Conservation (phyloP, 2,329 filamentous ascomycete genomes). For the Madurella mycetomatis region DNA sequence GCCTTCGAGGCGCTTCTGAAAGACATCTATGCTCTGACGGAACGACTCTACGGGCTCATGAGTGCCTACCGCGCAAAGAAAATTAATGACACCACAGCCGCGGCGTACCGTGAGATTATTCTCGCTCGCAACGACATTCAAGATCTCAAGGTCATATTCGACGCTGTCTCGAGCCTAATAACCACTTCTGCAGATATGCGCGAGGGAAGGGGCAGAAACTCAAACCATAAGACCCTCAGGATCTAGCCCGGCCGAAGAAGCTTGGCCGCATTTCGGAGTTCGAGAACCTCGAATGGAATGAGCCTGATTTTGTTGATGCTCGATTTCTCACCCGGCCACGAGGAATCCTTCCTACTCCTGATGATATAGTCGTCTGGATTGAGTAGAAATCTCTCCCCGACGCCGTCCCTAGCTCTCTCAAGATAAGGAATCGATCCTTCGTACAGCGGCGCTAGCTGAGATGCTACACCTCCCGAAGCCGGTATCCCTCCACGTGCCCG, state of each 20-base stretch:
- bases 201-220: slow-evolving; percentile 7
- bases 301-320: slow-evolving; percentile 8
- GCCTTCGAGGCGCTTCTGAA: slow-evolving; percentile 22
- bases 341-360: slow-evolving; percentile 13
- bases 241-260: slow-evolving; percentile 24
- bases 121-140: slow-evolving; percentile 23
- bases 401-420: slow-evolving; percentile 2
- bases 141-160: slow-evolving; percentile 23
- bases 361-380: slow-evolving; percentile 22
- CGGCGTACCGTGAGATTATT: slow-evolving; percentile 27
- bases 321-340: slow-evolving; percentile 15
- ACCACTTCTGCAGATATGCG: slow-evolving; percentile 13
- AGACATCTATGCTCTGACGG: slow-evolving; percentile 25
- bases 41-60: slow-evolving; percentile 26
- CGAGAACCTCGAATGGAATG: slow-evolving; percentile 19
- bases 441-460: slow-evolving; percentile 24
- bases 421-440: slow-evolving; percentile 18
- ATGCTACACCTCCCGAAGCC: slow-evolving; percentile 26
- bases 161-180: slow-evolving; percentile 19
- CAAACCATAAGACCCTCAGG: slow-evolving; percentile 20
- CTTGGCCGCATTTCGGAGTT: slow-evolving; percentile 22
- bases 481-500: slow-evolving; percentile 17
- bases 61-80: slow-evolving; percentile 17
- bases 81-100: slow-evolving; percentile 26
- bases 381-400: slow-evolving; percentile 25